Base-by-base conservation (phyloP, 2,329 filamentous ascomycete genomes). In the Ophiostoma novo-ulmi region DNA sequence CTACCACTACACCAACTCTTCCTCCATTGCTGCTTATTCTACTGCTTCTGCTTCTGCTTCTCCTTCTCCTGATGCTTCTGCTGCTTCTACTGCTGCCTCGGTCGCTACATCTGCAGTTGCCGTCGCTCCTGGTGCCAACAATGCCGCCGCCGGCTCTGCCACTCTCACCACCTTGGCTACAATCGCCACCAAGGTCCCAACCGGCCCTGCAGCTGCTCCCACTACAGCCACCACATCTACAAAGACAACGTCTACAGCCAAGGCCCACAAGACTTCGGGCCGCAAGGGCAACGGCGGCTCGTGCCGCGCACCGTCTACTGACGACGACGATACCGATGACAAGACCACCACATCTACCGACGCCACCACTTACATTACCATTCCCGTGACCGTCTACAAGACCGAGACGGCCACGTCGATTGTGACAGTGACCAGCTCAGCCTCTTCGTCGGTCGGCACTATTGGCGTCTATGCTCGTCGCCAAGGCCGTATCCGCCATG, bases 211-310 rank as follows among this genome's bases (percentile, higher is more conserved):
- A 5, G 22, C 52, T 26, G 52, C 22, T 13, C 7, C 52, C 31
- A 64, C 31, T 36, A 8, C 31, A 2, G 31, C 58, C 35, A 38
- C 61, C 5, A 22, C 61, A 8, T 11, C 14, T 6, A 5, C 63
- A 3, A 10, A 36, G 35, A 65, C 61, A 31, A 65, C 31, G 35
- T 38, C 63, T 8, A 20, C 35, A 13, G 36, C 7, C 35, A 39
- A 65, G 63, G 2, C 17, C 5, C 20, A 63, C 58, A 63, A 63
- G 58, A 35, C 58, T 1, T 63, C 58, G 1, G 58, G 58, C 11
- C 58, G 58, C 36, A 65, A 65, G 61, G 61, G 61, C 35, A 35
- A 65, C 61, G 63, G 36, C 36, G 36, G 63, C 10, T 20, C 63
- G n/a, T 65, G 63, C 63, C 63, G 63, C 14, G n/a, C n/a, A 10